Evolutionary conservation across 2,329 filamentous ascomycete genomes (phyloP).

Genomic region (Ceratocystis alfenasii): DNA sequence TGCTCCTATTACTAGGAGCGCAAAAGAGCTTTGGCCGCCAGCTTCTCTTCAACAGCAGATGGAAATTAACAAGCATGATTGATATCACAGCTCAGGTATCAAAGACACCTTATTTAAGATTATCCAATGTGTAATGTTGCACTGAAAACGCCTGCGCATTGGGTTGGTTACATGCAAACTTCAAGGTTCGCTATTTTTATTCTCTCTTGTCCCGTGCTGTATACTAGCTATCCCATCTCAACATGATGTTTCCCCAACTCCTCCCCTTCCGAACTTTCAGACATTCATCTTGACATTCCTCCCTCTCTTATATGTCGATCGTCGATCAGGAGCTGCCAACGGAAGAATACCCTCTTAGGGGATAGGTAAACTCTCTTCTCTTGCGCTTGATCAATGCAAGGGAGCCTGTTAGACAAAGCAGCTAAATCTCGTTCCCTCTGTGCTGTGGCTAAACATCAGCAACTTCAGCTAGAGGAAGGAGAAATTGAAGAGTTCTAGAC

Average conservation of each 20-base stretch:
- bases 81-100: neutral
- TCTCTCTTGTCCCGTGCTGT: neutral
- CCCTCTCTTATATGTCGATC: neutral
- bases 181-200: conserved; percentile 7
- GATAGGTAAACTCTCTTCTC: neutral
- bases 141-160: neutral
- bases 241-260: neutral
- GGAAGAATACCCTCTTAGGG: neutral
- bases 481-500: too few relatives aligned
- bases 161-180: neutral
- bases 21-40: conserved; percentile 9
- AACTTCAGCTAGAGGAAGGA: neutral
- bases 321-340: conserved; percentile 15
- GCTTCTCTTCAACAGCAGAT: neutral
- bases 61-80: conserved; percentile 8
- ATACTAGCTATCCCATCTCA: neutral
- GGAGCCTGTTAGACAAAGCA: neutral
- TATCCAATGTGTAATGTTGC: conserved; percentile 11
- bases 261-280: neutral
- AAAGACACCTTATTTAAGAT: conserved; percentile 2
- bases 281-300: neutral
- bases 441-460: neutral
- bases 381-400: neutral
- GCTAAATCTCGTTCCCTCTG: neutral
- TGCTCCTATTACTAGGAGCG: neutral